Evolutionary conservation across 352 stramenopile genomes (phyloP), one percentile per base, ranked within the genome.

Genomic region (Pythium monospermum): DNA sequence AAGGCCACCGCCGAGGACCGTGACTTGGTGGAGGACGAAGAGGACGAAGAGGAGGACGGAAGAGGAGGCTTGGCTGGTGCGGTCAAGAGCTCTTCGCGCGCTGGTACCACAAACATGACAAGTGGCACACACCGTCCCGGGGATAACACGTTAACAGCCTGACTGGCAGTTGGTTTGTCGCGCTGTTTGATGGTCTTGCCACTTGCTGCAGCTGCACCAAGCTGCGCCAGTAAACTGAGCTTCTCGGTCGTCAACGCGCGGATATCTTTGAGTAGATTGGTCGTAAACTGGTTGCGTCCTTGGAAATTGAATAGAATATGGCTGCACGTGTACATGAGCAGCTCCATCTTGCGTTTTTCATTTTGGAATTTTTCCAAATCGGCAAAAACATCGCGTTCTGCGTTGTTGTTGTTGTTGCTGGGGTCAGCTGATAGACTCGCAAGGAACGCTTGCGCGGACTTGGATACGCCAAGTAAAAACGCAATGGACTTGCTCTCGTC

Each of bases 81-180:
- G 10, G 57, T 47, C 31, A 85, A 31, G 15, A 86, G 56, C 23
- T 80, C 61, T n/a, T 85, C 71, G 0, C 61, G 49, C 8, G 69
- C 73, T n/a, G 79, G 79, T 0, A 87, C 57, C 16, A 82, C 73
- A 38, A 80, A 86, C 53, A 87, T 56, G 22, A 67, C 72, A n/a
- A 86, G 48, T 7, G 79, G 79, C 11, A 88, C 73, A 53, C 79
- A 91, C 6, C 68, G 73, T 21, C 79, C 76, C 1, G 79, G 79
- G 2, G 66, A 43, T 26, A 91, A 76, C 5, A 62, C 63, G 39
- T 83, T 85, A 0, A 37, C 36, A 21, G 30, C n/a, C 41, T 21
- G 33, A 36, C 52, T 10, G 60, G 31, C n/a, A 48, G 21, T 43
- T 12, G 4, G 52, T 47, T 83, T 80, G 8, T 66, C 59, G 21